Evolutionary conservation across 2,329 filamentous ascomycete species (phyloP).

Genomic region (Aspergillus thermomutatus): DNA sequence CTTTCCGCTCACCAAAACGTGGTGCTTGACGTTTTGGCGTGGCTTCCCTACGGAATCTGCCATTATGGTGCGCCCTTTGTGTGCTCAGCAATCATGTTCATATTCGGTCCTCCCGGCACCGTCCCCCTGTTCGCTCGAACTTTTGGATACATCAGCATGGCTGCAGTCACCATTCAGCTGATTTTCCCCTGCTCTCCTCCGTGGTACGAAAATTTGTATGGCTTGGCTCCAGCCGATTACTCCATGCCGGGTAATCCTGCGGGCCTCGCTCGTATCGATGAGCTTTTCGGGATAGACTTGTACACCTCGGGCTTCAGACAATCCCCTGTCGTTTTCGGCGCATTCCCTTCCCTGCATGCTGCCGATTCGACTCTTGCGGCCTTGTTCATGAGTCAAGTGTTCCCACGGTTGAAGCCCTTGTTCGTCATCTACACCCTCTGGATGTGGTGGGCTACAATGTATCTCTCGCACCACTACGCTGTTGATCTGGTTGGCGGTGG

Average conservation of each 20-base stretch:
- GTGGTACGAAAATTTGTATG: conserved; percentile 95
- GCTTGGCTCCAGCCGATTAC: conserved; percentile 86
- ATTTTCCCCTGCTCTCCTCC: conserved; percentile 91
- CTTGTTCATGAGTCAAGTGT: conserved; percentile 88
- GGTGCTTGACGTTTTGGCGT: conserved; percentile 81
- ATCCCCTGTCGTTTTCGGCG: conserved; percentile 88
- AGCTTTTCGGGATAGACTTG: conserved; percentile 83
- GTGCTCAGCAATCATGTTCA: conserved; percentile 74
- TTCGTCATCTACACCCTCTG: conserved; percentile 84
- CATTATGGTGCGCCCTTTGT: conserved; percentile 86
- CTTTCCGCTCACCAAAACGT: conserved; percentile 84
- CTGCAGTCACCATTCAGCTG: conserved; percentile 83
- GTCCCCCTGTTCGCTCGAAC: conserved; percentile 78
- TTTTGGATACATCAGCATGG: conserved; percentile 90
- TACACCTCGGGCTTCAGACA: conserved; percentile 91
- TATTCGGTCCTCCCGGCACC: conserved; percentile 83
- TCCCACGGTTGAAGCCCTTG: conserved; percentile 74
- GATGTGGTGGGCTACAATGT: conserved; percentile 99
- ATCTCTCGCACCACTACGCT: conserved; percentile 94
- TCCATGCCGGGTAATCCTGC: conserved; percentile 86
- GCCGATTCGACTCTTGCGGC: conserved; percentile 85
- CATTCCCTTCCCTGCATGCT: conserved; percentile 90
- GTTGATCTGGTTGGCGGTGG: conserved; percentile 87
- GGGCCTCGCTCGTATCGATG: conserved; percentile 82
- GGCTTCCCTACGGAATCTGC: conserved; percentile 87